These are phyloP conservation scores for Aspergillus mulundensis DNA, from an alignment of 495 filamentous ascomycete species.

Conservation along the genomic window DNA sequence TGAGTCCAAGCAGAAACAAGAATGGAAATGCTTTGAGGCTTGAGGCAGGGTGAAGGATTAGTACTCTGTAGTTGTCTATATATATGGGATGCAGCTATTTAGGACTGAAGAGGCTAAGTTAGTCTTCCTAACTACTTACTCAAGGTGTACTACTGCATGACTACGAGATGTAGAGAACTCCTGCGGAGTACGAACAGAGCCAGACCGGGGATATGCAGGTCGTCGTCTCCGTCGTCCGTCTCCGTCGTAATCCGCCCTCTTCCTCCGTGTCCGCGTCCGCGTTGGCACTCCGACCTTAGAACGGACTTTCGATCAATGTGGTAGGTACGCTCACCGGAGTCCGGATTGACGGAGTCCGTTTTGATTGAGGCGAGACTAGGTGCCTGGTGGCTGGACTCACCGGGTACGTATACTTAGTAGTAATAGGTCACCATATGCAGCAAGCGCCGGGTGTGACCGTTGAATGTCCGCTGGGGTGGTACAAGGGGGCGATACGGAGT, in stretches of 20 bases:
- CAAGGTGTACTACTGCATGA: too few relatives aligned
- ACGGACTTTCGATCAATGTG: background rate
- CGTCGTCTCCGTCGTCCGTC: background rate
- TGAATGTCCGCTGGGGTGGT: background rate
- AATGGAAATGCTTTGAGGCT: too few relatives aligned
- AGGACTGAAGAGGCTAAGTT: too few relatives aligned
- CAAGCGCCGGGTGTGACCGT: background rate
- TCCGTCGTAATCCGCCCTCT: background rate
- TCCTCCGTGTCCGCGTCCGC: background rate
- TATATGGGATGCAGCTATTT: too few relatives aligned
- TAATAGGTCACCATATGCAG: background rate
- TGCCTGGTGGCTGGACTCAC: background rate
- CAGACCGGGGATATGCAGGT: background rate
- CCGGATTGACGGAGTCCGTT: background rate
- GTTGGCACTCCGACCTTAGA: too few relatives aligned
- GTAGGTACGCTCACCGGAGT: background rate
- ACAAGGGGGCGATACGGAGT: background rate
- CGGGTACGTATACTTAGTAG: background rate
- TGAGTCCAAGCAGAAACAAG: too few relatives aligned
- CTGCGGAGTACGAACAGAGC: background rate
- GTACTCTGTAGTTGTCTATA: too few relatives aligned
- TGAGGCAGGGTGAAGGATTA: too few relatives aligned
- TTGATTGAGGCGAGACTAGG: background rate
- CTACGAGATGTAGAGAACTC: too few relatives aligned
- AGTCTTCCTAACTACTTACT: too few relatives aligned